Evolutionary conservation across 179 eudicot genomes (phyloP), one percentile per base, ranked within the genome.

Genomic region (Silene coronaria): DNA sequence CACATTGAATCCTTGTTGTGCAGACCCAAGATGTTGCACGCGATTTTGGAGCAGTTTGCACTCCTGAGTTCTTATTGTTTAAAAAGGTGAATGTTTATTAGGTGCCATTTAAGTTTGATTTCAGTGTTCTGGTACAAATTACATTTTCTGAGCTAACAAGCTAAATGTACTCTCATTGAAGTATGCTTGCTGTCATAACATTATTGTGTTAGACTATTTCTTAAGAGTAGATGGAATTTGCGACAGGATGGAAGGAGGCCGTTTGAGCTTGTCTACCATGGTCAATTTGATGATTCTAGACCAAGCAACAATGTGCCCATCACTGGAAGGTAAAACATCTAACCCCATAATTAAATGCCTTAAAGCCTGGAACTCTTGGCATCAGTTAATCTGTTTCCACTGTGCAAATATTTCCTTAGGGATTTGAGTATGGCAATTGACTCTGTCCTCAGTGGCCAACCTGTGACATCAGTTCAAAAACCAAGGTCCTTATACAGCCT

Each of bases 221-320:
- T 26, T 22, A 38, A 42, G 42, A 63, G 30, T 27, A 10, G 3
- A 27, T 27, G 16, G 32, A 12, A 58, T 62, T 36, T 75, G 58
- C 48, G 22, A 51, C 87, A 91, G 96, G 97, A 88, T 46, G 98
- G 96, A 51, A 85, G 96, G 75, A 86, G 92, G 82, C 97, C 96
- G 16, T 94, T 92, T 84, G 95, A 92, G 86, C 89, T 94, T 72
- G 98, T 90, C 30, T 92, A 92, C 79, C 98, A 90, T 57, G 98
- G 98, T 6, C 98, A 94, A 80, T 94, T 90, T 84, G 98, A 92
- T 80, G 98, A 92, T 86, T 94, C 96, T 19, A 81, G 96, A 71
- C 98, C 98, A 48, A 86, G 89, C 67, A 94, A 83, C 63, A 87
- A 83, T 71, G 81, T 90, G 73, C 88, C 83, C 10, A 81, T 90